Percentiles rank a stretch among this genome's conserved stretches.
These are phyloP conservation scores for Tulasnella sp. DNA, from an alignment of 768 basidiomycete species.

Conservation along the genomic window DNA sequence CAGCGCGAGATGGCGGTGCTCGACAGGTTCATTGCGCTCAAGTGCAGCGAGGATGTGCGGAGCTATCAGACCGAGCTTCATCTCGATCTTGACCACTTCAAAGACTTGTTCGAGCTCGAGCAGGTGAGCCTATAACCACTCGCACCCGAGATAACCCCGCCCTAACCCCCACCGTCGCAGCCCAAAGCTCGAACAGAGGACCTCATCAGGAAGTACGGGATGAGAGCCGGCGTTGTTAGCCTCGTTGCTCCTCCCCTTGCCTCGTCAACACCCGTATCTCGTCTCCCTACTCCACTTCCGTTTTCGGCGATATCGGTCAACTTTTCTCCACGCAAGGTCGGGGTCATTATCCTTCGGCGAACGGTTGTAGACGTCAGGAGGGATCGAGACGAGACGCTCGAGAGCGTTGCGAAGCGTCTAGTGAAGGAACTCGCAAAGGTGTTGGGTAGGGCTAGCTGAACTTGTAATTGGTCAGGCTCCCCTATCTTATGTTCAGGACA, in stretches of 20 bases:
- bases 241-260: slow-evolving; percentile 20
- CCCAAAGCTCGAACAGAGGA: slow-evolving; percentile 75
- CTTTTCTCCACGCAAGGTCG: slow-evolving; percentile 44
- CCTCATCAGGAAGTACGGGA: slow-evolving; percentile 51
- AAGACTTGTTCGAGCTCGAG: slow-evolving; percentile 69
- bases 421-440: slow-evolving; percentile 16
- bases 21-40: slow-evolving; percentile 75
- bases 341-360: slow-evolving; percentile 38
- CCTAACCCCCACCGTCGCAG: slow-evolving; percentile 36
- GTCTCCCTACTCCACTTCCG: slow-evolving; percentile 34
- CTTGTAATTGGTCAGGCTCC: not conserved
- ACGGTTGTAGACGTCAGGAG: slow-evolving; percentile 32
- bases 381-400: slow-evolving; percentile 25
- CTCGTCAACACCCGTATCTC: not conserved
- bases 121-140: slow-evolving; percentile 28
- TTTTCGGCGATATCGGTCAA: slow-evolving; percentile 43
- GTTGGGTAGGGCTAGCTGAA: not conserved
- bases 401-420: slow-evolving; percentile 20
- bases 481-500: not conserved
- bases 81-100: slow-evolving; percentile 49
- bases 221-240: slow-evolving; percentile 42
- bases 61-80: slow-evolving; percentile 67
- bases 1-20: slow-evolving; percentile 74
- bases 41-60: slow-evolving; percentile 75
- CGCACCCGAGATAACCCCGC: not conserved